Percentiles rank a stretch among this genome's conserved stretches.
These are phyloP conservation scores for Colletotrichum incanum DNA, from an alignment of 2,329 filamentous ascomycete species.

Conservation along the genomic window DNA sequence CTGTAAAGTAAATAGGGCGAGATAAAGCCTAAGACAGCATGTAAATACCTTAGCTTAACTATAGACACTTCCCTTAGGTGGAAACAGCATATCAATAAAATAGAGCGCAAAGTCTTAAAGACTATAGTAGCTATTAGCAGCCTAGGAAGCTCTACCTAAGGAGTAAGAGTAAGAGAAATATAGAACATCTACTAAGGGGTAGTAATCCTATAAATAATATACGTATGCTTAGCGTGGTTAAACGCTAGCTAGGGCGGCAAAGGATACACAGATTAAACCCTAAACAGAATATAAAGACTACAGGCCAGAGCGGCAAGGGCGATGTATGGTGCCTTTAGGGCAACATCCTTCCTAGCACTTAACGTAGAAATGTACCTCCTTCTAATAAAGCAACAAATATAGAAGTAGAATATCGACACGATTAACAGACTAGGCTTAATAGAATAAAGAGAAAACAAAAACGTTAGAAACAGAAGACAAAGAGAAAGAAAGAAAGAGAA, in stretches of 20 bases:
- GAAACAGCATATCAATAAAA: constrained; percentile 45
- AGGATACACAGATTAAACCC: background rate
- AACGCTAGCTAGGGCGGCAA: constrained; percentile 39
- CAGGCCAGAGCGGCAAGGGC: background rate
- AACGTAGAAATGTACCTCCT: constrained; percentile 7
- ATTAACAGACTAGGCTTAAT: background rate
- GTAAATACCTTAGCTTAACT: constrained; percentile 46
- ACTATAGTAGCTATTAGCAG: constrained; percentile 46
- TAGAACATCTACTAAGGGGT: constrained; percentile 48
- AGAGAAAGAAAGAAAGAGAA: background rate
- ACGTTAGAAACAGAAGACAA: background rate
- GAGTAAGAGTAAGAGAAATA: constrained; percentile 45
- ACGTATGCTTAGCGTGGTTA: constrained; percentile 47
- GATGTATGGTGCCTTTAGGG: background rate
- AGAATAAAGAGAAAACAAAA: background rate
- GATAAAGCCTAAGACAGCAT: constrained; percentile 27
- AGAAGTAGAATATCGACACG: background rate
- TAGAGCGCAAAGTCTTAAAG: constrained; percentile 45
- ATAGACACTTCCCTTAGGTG: constrained; percentile 47
- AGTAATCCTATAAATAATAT: constrained; percentile 48
- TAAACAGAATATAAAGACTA: background rate
- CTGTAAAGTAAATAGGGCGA: constrained; percentile 37
- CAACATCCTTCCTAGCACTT: background rate
- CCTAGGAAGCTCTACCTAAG: constrained; percentile 47
- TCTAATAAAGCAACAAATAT: constrained; percentile 6